A percentile compares a stretch with the other conserved stretches of the same genome.
phyloP scores from a whole-genome alignment of 192 early-diverging fungal species.

The Backusella parvicylindrica region DNA sequence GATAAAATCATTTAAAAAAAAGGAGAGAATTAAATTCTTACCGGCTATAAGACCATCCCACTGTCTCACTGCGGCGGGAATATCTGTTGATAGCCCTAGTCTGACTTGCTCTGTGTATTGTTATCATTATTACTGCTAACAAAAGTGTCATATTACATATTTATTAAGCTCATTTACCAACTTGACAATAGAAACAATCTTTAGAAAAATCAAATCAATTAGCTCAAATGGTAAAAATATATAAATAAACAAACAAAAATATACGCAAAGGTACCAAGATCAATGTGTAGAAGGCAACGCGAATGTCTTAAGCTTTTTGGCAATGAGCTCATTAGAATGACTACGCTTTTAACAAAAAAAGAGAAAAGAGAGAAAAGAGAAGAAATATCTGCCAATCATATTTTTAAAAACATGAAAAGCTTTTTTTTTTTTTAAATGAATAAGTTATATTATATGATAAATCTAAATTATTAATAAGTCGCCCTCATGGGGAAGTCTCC shows the following conservation, averaged over 20 bases:
- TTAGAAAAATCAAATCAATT: background rate
- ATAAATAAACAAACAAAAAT: background rate
- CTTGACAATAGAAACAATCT: conserved; percentile 80
- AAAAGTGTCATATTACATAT: conserved; percentile 4
- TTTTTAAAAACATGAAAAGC: background rate
- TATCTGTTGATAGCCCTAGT: conserved; percentile 58
- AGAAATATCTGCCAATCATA: background rate
- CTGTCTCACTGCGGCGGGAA: conserved; percentile 87
- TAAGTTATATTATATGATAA: too few species aligned
- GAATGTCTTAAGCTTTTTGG: conserved; percentile 19
- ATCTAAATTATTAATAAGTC: too few species aligned
- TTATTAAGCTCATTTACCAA: conserved; percentile 50
- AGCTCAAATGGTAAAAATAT: background rate
- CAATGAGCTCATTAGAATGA: conserved; percentile 20
- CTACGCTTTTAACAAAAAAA: background rate
- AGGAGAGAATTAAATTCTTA: background rate
- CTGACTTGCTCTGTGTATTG: conserved; percentile 58
- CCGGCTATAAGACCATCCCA: conserved; percentile 83
- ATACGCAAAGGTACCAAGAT: conserved; percentile 36
- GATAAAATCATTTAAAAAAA: background rate
- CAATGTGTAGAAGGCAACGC: conserved; percentile 34
- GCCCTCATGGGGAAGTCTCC: too few species aligned
- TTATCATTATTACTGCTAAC: background rate
- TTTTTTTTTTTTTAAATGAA: background rate
- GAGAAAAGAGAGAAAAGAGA: background rate